phyloP scores from a whole-genome alignment of 768 basidiomycete species.

The Rhizopogon roseolus region DNA sequence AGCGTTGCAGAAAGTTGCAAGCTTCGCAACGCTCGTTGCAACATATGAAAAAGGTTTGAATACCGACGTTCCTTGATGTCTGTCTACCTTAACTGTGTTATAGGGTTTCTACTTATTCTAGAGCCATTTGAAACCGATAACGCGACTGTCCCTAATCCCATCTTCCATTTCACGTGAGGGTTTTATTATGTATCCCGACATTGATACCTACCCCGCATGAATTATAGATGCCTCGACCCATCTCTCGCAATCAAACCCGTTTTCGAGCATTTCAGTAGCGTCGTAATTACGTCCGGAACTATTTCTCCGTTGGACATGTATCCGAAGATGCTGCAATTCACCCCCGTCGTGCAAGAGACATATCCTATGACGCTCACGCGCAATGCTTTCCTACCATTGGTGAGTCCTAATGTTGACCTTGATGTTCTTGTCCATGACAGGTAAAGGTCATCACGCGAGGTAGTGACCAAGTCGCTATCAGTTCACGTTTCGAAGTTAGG shows the following conservation, averaged over 20 bases:
- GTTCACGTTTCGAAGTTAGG: slow-evolving; percentile 96
- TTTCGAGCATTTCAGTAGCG: slow-evolving; percentile 96
- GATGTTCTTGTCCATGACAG: neutral
- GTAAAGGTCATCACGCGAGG: slow-evolving; percentile 92
- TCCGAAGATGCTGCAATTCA: slow-evolving; percentile 98
- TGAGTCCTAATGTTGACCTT: slow-evolving; percentile 29
- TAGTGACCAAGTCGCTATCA: slow-evolving; percentile 97
- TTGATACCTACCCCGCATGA: slow-evolving; percentile 8
- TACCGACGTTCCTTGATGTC: neutral
- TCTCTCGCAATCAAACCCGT: slow-evolving; percentile 97
- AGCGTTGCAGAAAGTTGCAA: slow-evolving; percentile 90
- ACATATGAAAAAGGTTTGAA: slow-evolving; percentile 91
- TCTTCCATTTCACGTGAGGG: slow-evolving; percentile 93
- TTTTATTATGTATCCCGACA: slow-evolving; percentile 3
- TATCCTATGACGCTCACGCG: slow-evolving; percentile 97
- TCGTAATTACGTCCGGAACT: slow-evolving; percentile 98
- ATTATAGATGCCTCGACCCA: slow-evolving; percentile 86
- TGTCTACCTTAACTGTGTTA: neutral
- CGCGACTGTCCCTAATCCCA: slow-evolving; percentile 96
- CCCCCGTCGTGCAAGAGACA: slow-evolving; percentile 93
- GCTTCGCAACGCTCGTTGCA: slow-evolving; percentile 93
- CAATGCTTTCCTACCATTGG: slow-evolving; percentile 94
- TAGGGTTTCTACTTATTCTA: slow-evolving; percentile 93
- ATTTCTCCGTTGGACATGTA: slow-evolving; percentile 99
- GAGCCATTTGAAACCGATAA: slow-evolving; percentile 99